Conservation (phyloP, 805 yeast genomes). For the Candida railenensis region DNA sequence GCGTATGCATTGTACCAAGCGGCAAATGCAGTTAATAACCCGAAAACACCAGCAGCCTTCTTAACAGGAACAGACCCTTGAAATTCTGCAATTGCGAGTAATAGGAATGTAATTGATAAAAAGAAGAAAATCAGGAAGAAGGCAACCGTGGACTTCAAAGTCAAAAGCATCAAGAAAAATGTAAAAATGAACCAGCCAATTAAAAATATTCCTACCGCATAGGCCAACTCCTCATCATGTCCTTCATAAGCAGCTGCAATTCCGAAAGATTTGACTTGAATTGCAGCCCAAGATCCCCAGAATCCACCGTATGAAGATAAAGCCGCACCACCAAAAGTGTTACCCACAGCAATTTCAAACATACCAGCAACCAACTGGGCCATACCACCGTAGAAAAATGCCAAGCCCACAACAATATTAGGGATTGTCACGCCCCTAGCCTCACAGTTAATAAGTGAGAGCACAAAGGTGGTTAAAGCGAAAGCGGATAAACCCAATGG, state of each 20-base stretch:
- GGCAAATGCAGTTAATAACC: slow-evolving; percentile 38
- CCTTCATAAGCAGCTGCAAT: slow-evolving; percentile 34
- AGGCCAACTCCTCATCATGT: slow-evolving; percentile 21
- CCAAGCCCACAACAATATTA: slow-evolving; percentile 62
- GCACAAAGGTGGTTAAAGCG: slow-evolving; percentile 65
- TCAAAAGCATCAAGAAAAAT: slow-evolving; percentile 39
- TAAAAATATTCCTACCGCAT: slow-evolving; percentile 39
- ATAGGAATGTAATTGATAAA: slow-evolving; percentile 39
- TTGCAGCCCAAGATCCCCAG: slow-evolving; percentile 75
- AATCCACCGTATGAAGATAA: slow-evolving; percentile 66
- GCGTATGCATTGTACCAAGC: slow-evolving; percentile 50
- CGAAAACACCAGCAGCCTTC: slow-evolving; percentile 44
- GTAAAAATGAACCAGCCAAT: slow-evolving; percentile 46
- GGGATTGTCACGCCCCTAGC: slow-evolving; percentile 67
- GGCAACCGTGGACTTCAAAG: slow-evolving; percentile 43
- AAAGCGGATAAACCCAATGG: slow-evolving; percentile 74
- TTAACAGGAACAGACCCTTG: slow-evolving; percentile 25
- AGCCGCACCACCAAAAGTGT: slow-evolving; percentile 73
- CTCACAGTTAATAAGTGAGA: slow-evolving; percentile 60
- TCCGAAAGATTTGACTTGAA: slow-evolving; percentile 40
- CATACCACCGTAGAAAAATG: slow-evolving; percentile 71
- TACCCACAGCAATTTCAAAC: slow-evolving; percentile 74
- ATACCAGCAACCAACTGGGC: slow-evolving; percentile 72
- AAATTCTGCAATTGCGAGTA: slow-evolving; percentile 40
- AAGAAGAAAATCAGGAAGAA: slow-evolving; percentile 42